Evolutionary conservation across 2,329 filamentous ascomycete species (phyloP), one percentile per base, ranked within the genome.

Genomic region (Colletotrichum kahawae): DNA sequence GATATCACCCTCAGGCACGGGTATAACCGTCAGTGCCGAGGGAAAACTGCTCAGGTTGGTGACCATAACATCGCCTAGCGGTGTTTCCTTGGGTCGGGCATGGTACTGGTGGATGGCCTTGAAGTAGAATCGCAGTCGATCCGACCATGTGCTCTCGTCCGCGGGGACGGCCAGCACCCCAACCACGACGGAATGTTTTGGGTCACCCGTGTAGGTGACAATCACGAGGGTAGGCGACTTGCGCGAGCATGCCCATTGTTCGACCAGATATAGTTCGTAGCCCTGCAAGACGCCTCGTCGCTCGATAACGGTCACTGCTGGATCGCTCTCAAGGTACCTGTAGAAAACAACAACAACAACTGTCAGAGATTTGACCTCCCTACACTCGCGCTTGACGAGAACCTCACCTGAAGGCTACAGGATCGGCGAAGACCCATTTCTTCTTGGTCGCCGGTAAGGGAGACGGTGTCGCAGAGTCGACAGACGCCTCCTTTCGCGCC

Each of bases 191-290:
- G 89, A 91, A 82, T 98, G 94, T 38, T 92, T 92, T 38, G 92
- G 89, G 79, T 98, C 95, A 70, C 96, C 97, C 0, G 96, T 98
- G 81, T 97, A 98, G 4, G 96, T 98, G 56, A 94, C 94, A 78
- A 98, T 97, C 65, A 98, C 91, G 77, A 98, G 94, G 18, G 96
- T 98, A 1, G 96, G 96, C 77, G 97, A 95, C 71, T 92, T 90
- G 67, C 97, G 92, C 14, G 96, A 98, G 84, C 96, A 98, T 7
- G 95, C 95, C 97, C 97, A 99, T 88, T 99, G 97, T 83, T 98
- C 97, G 78, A 98, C 95, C 18, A 98, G 86, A 84, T 98, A 98
- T 76, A 96, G 89, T 83, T 98, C 96, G 84, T 98, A 98, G 78
- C 96, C 96, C 76, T 91, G 87, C 7, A 99, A 89, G 65, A 90